Evolutionary conservation across 2,329 filamentous ascomycete genomes (phyloP).

Genomic region (Verticillium klebahnii): DNA sequence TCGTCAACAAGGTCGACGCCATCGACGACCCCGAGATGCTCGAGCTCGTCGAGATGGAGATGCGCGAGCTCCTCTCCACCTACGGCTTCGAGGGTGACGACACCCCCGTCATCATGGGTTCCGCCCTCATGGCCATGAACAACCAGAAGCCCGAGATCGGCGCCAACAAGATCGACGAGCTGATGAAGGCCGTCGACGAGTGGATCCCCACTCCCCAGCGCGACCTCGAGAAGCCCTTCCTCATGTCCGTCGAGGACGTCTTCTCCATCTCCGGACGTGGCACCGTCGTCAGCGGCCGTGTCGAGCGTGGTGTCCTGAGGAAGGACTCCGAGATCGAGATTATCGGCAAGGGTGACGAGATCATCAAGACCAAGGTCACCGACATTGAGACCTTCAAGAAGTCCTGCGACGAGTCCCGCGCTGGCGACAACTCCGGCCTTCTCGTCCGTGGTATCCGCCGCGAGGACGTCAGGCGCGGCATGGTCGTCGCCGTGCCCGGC

Average conservation of each 20-base stretch:
- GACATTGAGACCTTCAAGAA: constrained; percentile 99
- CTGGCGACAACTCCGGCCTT: constrained; percentile 97
- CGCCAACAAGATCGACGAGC: constrained; percentile 80
- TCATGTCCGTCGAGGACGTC: constrained; percentile 95
- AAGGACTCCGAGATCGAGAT: constrained; percentile 92
- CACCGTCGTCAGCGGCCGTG: constrained; percentile 93
- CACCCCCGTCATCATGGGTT: constrained; percentile 95
- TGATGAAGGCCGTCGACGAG: constrained; percentile 81
- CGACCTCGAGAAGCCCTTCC: constrained; percentile 95
- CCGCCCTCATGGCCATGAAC: constrained; percentile 90
- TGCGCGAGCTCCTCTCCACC: constrained; percentile 88
- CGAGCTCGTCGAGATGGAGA: constrained; percentile 99
- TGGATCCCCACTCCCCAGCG: constrained; percentile 97
- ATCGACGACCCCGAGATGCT: constrained; percentile 99
- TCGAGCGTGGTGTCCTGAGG: constrained; percentile 93
- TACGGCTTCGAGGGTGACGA: constrained; percentile 99
- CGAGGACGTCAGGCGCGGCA: constrained; percentile 90
- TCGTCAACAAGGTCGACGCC: constrained; percentile 99
- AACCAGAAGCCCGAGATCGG: constrained; percentile 84
- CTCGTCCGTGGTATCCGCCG: constrained; percentile 93
- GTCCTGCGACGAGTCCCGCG: constrained; percentile 92
- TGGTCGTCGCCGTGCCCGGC: constrained; percentile 86
- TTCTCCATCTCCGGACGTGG: constrained; percentile 91
- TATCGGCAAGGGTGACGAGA: constrained; percentile 73
- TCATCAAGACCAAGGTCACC: constrained; percentile 98